Evolutionary conservation across 2,329 filamentous ascomycete species (phyloP), one percentile per base, ranked within the genome.

Genomic region (Nemania bipapillata): DNA sequence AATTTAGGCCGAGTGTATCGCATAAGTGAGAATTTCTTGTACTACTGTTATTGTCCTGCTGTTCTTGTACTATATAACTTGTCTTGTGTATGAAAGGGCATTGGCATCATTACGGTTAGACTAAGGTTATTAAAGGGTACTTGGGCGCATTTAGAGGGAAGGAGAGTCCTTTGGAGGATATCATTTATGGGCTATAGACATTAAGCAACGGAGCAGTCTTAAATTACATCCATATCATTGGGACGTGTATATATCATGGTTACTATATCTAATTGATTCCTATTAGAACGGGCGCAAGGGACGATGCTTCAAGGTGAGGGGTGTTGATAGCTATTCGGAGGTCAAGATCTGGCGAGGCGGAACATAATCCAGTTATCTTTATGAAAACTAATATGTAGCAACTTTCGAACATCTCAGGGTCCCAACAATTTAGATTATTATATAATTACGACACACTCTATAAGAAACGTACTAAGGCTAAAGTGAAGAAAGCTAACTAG

Each of bases 31-130:
- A 15, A 15, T 60, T 61, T 56, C 17, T 40, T 62, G 59, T 63
- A 71, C 15, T 52, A 59, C 3, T 56, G 49, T n/a, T n/a, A n/a
- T n/a, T n/a, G n/a, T n/a, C n/a, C n/a, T n/a, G n/a, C n/a, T n/a
- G n/a, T 26, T 66, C 30, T 20, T 68, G 65, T 66, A 54, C 64
- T 28, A 59, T 45, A 40, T 17, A 26, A n/a, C 24, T 52, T 62
- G 32, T 52, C 24, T 40, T 59, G 20, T 30, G 32, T 28, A 15
- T 57, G 42, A 24, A 65, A 37, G 42, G 35, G 30, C 12, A 30
- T 53, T 5, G 35, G 66, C 28, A 52, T 40, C 12, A 7, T 40
- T 15, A 26, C 30, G 45, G 28, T 15, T 54, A 49, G 52, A 35
- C 28, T 30, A 3, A 26, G 17, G 40, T 32, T 30, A 59, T 54